A percentile compares a stretch with the other conserved stretches of the same genome.
phyloP scores from a whole-genome alignment of 345 rosid genomes.

The Eucalyptus regnans region DNA sequence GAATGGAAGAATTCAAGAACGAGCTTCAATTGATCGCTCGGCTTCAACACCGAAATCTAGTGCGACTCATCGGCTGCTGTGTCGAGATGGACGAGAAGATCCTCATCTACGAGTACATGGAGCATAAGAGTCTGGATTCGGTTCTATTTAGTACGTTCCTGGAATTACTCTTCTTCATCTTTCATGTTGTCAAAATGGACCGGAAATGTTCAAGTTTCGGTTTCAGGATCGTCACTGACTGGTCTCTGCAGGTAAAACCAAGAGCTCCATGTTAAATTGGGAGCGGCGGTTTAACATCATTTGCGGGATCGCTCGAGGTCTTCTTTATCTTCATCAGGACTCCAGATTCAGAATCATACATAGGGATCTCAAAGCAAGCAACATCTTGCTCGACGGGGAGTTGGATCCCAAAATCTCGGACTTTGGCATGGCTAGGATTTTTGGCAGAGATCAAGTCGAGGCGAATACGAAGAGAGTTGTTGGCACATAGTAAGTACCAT shows the following conservation, averaged over 20 bases:
- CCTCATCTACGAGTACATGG: slow-evolving; percentile 83
- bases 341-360: slow-evolving; percentile 77
- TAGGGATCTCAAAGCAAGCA: slow-evolving; percentile 77
- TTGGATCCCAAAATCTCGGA: slow-evolving; percentile 73
- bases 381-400: slow-evolving; percentile 50
- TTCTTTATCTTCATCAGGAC: slow-evolving; percentile 72
- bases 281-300: slow-evolving; percentile 44
- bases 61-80: slow-evolving; percentile 63
- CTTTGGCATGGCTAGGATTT: slow-evolving; percentile 85
- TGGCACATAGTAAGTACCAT: slow-evolving; percentile 64
- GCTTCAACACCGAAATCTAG: slow-evolving; percentile 81
- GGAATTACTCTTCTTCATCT: neutral
- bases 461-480: slow-evolving; percentile 50
- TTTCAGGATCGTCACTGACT: neutral
- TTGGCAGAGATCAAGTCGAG: slow-evolving; percentile 59
- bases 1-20: slow-evolving; percentile 73
- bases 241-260: slow-evolving; percentile 25
- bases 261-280: slow-evolving; percentile 42
- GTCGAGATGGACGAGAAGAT: slow-evolving; percentile 58
- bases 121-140: slow-evolving; percentile 60
- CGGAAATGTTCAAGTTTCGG: neutral
- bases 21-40: slow-evolving; percentile 71
- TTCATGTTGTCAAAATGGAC: neutral
- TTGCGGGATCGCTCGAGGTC: slow-evolving; percentile 68
- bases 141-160: slow-evolving; percentile 46